Evolutionary conservation across 116 monocot species (phyloP).

Genomic region (Phalaenopsis hybrid): DNA sequence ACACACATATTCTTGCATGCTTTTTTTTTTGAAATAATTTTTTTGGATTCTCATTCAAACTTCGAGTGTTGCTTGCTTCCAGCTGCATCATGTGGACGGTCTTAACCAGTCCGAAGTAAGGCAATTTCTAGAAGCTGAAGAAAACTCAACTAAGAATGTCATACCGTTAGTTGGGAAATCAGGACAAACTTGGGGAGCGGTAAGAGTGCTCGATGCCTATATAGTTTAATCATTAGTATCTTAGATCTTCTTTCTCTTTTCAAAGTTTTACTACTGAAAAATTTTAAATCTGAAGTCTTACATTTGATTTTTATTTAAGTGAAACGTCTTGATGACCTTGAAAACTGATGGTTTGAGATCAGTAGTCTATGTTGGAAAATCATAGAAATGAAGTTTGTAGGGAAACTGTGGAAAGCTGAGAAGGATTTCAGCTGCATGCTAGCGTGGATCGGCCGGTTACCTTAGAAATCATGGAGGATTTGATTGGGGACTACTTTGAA

Average conservation of each 20-base stretch:
- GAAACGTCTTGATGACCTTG: background rate
- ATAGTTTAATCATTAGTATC: background rate
- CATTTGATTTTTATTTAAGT: background rate
- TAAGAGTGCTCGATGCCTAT: slow-evolving; percentile 23
- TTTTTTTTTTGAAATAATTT: background rate
- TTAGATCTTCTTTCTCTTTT: background rate
- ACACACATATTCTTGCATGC: background rate
- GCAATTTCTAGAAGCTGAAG: slow-evolving; percentile 36
- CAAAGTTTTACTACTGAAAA: background rate
- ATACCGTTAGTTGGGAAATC: slow-evolving; percentile 61
- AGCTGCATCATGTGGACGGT: slow-evolving; percentile 96
- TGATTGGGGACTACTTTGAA: no score
- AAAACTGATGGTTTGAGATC: background rate
- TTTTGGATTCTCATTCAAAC: background rate
- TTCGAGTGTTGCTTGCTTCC: slow-evolving; percentile 1
- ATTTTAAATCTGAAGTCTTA: background rate
- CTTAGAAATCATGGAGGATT: no score
- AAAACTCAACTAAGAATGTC: slow-evolving; percentile 40
- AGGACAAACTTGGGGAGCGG: slow-evolving; percentile 67
- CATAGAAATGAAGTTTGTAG: background rate
- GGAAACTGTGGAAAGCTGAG: background rate
- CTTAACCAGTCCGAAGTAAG: slow-evolving; percentile 54
- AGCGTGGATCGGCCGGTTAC: no score
- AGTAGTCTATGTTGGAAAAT: background rate
- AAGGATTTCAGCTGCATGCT: no score